Evolutionary conservation across 208 protist species (phyloP), one percentile per base, ranked within the genome.

Genomic region (Balamuthia mandrillaris): DNA sequence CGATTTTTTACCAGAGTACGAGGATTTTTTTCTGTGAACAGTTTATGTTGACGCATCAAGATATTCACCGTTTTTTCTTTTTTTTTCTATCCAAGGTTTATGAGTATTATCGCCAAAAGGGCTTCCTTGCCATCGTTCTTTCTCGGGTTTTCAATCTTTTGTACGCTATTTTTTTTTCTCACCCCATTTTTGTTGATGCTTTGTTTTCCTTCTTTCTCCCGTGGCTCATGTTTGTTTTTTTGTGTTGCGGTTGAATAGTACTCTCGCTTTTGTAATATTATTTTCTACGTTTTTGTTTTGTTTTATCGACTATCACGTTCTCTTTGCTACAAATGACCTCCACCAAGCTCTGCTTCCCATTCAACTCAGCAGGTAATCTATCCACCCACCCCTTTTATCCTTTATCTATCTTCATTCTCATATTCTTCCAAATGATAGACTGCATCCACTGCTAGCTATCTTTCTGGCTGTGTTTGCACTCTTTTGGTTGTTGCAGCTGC

Each of bases 1-100:
- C 31, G 35, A 9, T 86, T 86, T 60, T 86, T 86, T 70, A 61
- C 51, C 21, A 31, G 83, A 10, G 68, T 66, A 66, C 58, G 1
- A 9, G 21, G 16, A 21, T 54, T 54, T 54, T 54, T 54, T 54
- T 18, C 47, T 18, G 16, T 24, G 14, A 24, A 24, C 47, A 24
- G 47, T 54, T 54, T 54, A 24, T 54, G 14, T 54, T 54, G 16
- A 14, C 47, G 16, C 14, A 54, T 54, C 14, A 24, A 58, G 7
- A 5, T 27, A 58, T 9, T 27, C n/a, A 58, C 51, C 7, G 1
- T 27, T 14, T 31, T 9, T 27, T 2, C 6, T 9, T 58, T 27
- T 18, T 9, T 18, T 5, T 9, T 58, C 3, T 31, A 2, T 27
- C 51, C 51, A 6, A 66, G 58, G 58, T 86, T 2, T 86, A 86